Conservation (phyloP, 306 rosid species). For the Morella rubra region DNA sequence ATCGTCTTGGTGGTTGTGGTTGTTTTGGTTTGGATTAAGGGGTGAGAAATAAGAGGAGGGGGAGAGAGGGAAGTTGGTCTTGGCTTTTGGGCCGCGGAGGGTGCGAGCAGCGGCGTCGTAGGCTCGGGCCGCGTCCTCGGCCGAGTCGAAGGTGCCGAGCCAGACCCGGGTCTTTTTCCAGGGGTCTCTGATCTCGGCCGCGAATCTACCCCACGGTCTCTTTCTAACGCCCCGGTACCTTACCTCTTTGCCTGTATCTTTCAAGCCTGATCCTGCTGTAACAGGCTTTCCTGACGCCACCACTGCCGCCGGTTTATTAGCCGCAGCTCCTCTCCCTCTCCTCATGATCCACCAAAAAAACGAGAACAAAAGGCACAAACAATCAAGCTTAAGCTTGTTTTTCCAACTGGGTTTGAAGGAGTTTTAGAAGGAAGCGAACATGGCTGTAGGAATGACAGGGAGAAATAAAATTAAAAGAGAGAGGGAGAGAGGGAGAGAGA, state of each 20-base stretch:
- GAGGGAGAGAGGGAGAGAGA: constrained; percentile 13
- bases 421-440: neutral
- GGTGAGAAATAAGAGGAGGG: constrained; percentile 28
- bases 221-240: constrained; percentile 75
- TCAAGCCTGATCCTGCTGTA: constrained; percentile 38
- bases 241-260: constrained; percentile 40
- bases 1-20: constrained; percentile 32
- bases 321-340: constrained; percentile 51
- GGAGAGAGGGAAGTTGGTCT: constrained; percentile 60
- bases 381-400: neutral
- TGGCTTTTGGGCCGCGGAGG: constrained; percentile 85
- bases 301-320: neutral
- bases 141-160: constrained; percentile 85
- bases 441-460: neutral
- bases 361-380: neutral
- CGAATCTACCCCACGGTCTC: constrained; percentile 89
- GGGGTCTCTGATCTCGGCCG: constrained; percentile 94
- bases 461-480: constrained; percentile 12
- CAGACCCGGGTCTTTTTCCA: constrained; percentile 78
- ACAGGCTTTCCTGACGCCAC: constrained; percentile 3
- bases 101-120: constrained; percentile 67
- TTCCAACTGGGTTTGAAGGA: constrained; percentile 1
- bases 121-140: constrained; percentile 83
- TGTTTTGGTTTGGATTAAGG: constrained; percentile 33
- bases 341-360: constrained; percentile 36